Base-by-base conservation (phyloP, 164 flowering plant genomes). In the grape (Vitis vinifera) region DNA sequence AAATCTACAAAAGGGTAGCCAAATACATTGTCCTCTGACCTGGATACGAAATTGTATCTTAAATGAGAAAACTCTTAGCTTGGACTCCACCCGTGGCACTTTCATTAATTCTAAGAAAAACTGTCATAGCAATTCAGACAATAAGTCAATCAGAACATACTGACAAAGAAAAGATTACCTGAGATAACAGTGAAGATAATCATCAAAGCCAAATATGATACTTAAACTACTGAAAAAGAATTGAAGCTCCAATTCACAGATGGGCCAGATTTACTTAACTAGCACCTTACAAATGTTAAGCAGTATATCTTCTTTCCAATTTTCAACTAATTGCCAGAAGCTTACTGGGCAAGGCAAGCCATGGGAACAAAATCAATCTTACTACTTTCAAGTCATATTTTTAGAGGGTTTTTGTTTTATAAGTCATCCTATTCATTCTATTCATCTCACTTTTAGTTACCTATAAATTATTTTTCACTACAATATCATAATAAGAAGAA, bases 21-120 rank as follows among this genome's bases (percentile, higher is more conserved):
- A 53, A 51, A 66, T 31, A 19, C 13, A 17, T 15, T 61, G 59
- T 71, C 68, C 51, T 69, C 86, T 76, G 27, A 95, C 99, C 97
- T 90, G 98, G 52, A 87, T 62, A 48, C 53, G 16, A 75, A 95
- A 96, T 61, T 96, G 98, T 49, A 96, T 88, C 79, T 91, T 92
- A 76, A 89, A 96, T 23, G 95, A 88, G 75, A 96, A 92, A 65
- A 96, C 98, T 80, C 98, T 87, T 56, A 96, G 89, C 84, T 96
- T 96, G 27, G 94, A 78, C 77, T 93, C 99, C 37, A 88, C 94
- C 29, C 98, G 86, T 59, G 98, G 99, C 51, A 96, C 97, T 85
- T 96, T 92, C 97, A 96, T 91, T 80, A 96, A 77, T 83, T 91
- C 99, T 65, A 92, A 76, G 76, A 96, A 91, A 72, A 90, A 96